These are phyloP conservation scores for Cryptococcus sp. DNA, from an alignment of 1,284 basidiomycete species.

Conservation along the genomic window DNA sequence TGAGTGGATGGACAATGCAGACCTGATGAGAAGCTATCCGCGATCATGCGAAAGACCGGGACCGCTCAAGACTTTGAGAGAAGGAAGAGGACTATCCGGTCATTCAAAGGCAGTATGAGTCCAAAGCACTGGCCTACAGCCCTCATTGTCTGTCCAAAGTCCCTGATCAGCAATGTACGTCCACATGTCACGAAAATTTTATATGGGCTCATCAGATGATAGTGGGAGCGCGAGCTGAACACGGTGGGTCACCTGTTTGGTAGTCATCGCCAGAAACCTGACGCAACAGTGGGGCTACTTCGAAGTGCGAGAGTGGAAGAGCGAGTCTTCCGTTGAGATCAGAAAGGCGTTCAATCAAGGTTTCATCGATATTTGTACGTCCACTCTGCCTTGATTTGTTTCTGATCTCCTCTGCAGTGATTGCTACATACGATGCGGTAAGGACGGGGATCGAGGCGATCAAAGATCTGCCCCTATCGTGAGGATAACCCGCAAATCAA, in stretches of 20 bases:
- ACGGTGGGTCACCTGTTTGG: slow-evolving; percentile 26
- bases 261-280: neutral
- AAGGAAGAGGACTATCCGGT: slow-evolving; percentile 27
- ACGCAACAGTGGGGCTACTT: slow-evolving; percentile 43
- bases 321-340: slow-evolving; percentile 11
- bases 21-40: slow-evolving; percentile 39
- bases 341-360: slow-evolving; percentile 22
- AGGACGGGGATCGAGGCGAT: slow-evolving; percentile 20
- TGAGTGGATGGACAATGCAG: slow-evolving; percentile 9
- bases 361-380: slow-evolving; percentile 41
- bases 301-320: slow-evolving; percentile 32
- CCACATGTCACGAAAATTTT: slow-evolving; percentile 7
- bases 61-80: slow-evolving; percentile 35
- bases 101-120: slow-evolving; percentile 6
- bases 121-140: slow-evolving; percentile 42
- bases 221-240: slow-evolving; percentile 51
- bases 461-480: slow-evolving; percentile 40
- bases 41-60: slow-evolving; percentile 53
- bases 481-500: slow-evolving; percentile 5
- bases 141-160: slow-evolving; percentile 46
- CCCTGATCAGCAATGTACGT: slow-evolving; percentile 47
- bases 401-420: slow-evolving; percentile 21
- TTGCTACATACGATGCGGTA: slow-evolving; percentile 34
- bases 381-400: neutral
- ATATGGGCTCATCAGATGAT: slow-evolving; percentile 17